Evolutionary conservation across 345 rosid species (phyloP), one percentile per base, ranked within the genome.

Genomic region (Corymbia maculata): DNA sequence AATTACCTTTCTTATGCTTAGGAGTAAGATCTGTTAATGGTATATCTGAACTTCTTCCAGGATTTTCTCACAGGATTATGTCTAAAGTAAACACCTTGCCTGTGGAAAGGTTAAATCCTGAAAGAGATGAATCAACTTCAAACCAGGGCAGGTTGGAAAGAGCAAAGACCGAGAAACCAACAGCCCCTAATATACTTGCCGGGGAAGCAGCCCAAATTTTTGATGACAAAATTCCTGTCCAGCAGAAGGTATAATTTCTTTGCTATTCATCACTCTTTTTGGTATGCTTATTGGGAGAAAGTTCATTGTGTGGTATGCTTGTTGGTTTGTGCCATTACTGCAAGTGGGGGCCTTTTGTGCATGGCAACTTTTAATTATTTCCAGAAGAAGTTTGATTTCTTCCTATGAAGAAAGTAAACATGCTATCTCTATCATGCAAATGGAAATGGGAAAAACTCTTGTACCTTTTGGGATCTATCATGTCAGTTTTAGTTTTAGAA

Each of bases 121-220:
- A 87, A 64, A 91, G 91, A 87, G 82, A 89, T 26, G 95, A 94
- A 51, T 85, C 93, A 85, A 80, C 92, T 87, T 91, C 95, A 80
- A 86, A 91, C 85, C 91, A 89, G 70, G 93, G 89, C 90, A 95
- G 92, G 92, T 89, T 98, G 89, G 96, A 90, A 88, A 96, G 93
- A 91, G 94, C 98, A 47, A 98, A 95, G 94, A 95, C 96, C 28
- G 98, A 95, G 92, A 92, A 91, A 88, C 94, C 87, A n/a, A 94
- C 91, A 88, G 92, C 88, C 90, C 93, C 87, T 42, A 94, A 91
- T 91, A 89, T 98, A 87, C 95, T 94, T 89, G 94, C 96, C 30
- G 91, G 93, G 89, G 98, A 96, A 88, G 98, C 99, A 42, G 98
- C 97, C 22, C 94, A 94, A 92, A 95, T 97, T 66, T 97, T 93